These are phyloP conservation scores for Metschnikowia shivogae DNA, from an alignment of 805 yeast species.

Conservation along the genomic window DNA sequence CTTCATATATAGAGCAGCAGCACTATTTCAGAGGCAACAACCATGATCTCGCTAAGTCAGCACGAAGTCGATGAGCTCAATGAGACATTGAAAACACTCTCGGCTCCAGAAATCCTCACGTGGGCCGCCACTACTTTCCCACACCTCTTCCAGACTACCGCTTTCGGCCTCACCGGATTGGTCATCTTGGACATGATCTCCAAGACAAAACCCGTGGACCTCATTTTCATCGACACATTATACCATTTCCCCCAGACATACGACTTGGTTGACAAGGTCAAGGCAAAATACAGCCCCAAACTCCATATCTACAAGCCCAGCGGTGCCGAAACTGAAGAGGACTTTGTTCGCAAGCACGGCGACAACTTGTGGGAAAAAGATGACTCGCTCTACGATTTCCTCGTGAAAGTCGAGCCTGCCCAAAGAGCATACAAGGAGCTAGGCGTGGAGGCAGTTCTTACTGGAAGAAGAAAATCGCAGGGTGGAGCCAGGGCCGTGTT, in stretches of 20 bases:
- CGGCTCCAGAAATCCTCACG: constrained; percentile 68
- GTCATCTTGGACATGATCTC: constrained; percentile 82
- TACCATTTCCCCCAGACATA: constrained; percentile 95
- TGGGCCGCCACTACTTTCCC: constrained; percentile 90
- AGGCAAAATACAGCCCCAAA: constrained; percentile 49
- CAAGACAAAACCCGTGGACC: constrained; percentile 48
- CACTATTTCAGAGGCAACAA: neutral
- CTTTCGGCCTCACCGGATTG: constrained; percentile 90
- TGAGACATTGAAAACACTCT: constrained; percentile 46
- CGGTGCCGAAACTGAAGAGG: constrained; percentile 51
- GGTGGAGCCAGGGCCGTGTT: constrained; percentile 77
- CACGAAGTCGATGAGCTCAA: constrained; percentile 67
- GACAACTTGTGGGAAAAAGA: constrained; percentile 78
- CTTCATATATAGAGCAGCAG: neutral
- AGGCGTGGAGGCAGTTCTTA: constrained; percentile 76
- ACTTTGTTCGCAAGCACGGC: constrained; percentile 68
- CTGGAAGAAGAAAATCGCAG: constrained; percentile 87
- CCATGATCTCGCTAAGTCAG: constrained; percentile 21
- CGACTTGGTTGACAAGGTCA: constrained; percentile 60
- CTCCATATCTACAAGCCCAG: constrained; percentile 68
- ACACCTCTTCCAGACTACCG: constrained; percentile 82
- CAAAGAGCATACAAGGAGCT: constrained; percentile 76
- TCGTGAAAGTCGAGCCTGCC: constrained; percentile 91
- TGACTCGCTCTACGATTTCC: constrained; percentile 75
- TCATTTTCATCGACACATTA: constrained; percentile 84